Evolutionary conservation across 2,329 filamentous ascomycete genomes (phyloP), one percentile per base, ranked within the genome.

Genomic region (Magnaporthales sp.): DNA sequence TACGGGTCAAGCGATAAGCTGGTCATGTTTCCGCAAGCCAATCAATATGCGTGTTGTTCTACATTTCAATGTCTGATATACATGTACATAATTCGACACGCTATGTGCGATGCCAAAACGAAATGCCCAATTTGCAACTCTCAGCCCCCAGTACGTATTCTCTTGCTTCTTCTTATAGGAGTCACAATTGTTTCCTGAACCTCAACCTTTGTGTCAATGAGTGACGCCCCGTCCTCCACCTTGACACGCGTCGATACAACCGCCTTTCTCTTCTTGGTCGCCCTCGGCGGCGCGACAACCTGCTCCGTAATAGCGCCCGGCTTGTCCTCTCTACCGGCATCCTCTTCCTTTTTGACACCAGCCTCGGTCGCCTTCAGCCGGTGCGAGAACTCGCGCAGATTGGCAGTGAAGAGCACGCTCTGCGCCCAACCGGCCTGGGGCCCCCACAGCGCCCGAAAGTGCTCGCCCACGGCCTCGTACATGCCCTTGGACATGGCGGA

Each of bases 351-450:
- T 15, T 60, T 27, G n/a, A 60, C 56, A 26, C 24, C 56, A 6
- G 1, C 10, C 11, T 27, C 26, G 24, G 24, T 60, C 26, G 24
- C 24, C 56, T 60, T 60, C 67, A 84, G 80, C 26, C 85, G 83
- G 70, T 91, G 90, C 0, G 93, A 89, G 73, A 98, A 98, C 0
- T 91, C 86, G 73, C 87, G 91, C 67, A 99, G 77, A 74, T 99
- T 93, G 0, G 95, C 96, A 0, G 95, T 96, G 74, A 99, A 99
- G 13, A 99, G 82, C 9, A 99, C 95, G 2, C 92, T 96, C 79
- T 99, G 95, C 10, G 96, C 95, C 96, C 96, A 99, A 0, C 95
- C 95, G 1, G 95, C 95, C 72, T 98, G 91, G 67, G 90, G 86
- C 0, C 95, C 95, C 95, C 96, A 99, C 0, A 98, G 83, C 51